Conservation (phyloP, 345 rosid species). For the Euclidium syriacum region DNA sequence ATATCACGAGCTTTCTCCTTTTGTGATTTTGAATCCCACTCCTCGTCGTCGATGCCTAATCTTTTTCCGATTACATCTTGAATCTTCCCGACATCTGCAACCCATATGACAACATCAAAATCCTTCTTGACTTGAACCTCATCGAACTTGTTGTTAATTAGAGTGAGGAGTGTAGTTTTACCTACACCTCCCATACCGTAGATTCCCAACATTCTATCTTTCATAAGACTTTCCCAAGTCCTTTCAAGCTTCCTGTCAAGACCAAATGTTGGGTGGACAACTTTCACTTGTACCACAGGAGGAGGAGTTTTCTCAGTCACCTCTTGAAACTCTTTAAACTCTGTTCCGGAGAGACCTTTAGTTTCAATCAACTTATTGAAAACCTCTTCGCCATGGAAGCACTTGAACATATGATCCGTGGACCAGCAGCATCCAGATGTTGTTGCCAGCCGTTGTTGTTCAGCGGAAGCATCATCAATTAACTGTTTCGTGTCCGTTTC, state of each 20-base stretch:
- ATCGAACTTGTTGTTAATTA: neutral
- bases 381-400: neutral
- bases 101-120: constrained; percentile 3
- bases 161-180: constrained; percentile 4
- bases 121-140: neutral
- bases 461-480: neutral
- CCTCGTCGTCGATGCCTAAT: neutral
- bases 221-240: neutral
- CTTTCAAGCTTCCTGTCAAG: neutral
- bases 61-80: constrained; percentile 2
- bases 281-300: neutral
- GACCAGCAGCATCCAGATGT: too few species aligned
- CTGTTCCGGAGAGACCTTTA: neutral
- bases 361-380: neutral
- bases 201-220: neutral
- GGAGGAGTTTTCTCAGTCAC: neutral
- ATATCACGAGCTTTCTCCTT: neutral
- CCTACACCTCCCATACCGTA: constrained; percentile 16
- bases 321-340: neutral
- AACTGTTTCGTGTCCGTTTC: neutral
- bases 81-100: neutral
- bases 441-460: too few species aligned
- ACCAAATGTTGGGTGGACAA: neutral
- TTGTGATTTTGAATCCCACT: too few species aligned
- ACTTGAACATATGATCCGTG: too few species aligned